A percentile compares a stretch with the other conserved stretches of the same genome.
Evolutionary conservation across 148 eudicot genomes (phyloP).

Genomic region (Nyssa sinensis): DNA sequence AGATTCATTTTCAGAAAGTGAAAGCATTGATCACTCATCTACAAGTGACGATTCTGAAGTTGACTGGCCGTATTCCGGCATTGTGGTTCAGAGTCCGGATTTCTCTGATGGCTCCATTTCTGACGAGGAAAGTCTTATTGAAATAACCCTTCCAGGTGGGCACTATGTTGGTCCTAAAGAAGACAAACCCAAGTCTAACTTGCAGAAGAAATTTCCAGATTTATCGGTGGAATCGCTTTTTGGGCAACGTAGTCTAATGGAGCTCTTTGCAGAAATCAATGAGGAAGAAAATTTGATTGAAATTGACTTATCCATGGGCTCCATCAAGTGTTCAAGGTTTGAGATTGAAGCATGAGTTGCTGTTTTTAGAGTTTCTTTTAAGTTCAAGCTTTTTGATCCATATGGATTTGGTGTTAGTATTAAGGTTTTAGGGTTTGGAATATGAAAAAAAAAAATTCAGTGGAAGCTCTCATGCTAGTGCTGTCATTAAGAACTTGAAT

Average conservation of each 20-base stretch:
- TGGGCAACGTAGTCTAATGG: conserved; percentile 32
- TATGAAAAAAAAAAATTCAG: no score
- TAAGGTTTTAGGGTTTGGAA: no score
- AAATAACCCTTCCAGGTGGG: conserved; percentile 73
- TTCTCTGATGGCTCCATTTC: conserved; percentile 74
- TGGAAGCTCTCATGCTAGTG: no score
- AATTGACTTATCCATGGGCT: conserved; percentile 86
- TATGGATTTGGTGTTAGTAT: no score
- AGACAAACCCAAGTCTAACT: conserved; percentile 25
- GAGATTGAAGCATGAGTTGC: conserved; percentile 57
- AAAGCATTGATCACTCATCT: conserved; percentile 43
- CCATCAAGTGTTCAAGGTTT: conserved; percentile 76
- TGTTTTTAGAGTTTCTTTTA: not conserved
- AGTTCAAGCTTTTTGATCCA: not conserved
- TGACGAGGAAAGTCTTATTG: conserved; percentile 85
- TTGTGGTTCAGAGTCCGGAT: conserved; percentile 16
- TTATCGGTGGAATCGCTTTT: conserved; percentile 26
- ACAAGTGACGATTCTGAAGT: conserved; percentile 51
- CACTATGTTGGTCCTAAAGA: conserved; percentile 39
- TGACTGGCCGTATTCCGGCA: conserved; percentile 39
- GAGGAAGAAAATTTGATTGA: conserved; percentile 90
- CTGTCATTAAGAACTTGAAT: no score
- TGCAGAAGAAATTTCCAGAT: conserved; percentile 33
- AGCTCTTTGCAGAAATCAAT: conserved; percentile 33
- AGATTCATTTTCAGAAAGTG: conserved; percentile 49